Evolutionary conservation across 805 yeast species (phyloP).

Genomic region (Priceomyces medius): DNA sequence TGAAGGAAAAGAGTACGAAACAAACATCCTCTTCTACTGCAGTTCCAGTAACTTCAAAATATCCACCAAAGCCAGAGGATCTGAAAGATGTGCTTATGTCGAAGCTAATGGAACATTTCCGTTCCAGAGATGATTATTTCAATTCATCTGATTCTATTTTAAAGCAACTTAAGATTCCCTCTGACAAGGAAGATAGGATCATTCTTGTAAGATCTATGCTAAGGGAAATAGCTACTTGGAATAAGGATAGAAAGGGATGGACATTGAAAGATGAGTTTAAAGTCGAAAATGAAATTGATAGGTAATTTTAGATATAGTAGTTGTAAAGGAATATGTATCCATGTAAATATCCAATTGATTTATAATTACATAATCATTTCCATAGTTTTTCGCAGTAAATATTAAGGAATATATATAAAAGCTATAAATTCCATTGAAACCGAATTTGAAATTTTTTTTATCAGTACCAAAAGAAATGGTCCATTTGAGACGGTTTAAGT

Average conservation of each 20-base stretch:
- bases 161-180: slow-evolving; percentile 24
- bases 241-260: slow-evolving; percentile 62
- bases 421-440: no score
- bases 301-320: no score
- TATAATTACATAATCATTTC: no score
- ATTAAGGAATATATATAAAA: no score
- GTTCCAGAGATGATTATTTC: slow-evolving; percentile 31
- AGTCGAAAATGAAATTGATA: not conserved
- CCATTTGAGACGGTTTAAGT: slow-evolving; percentile 5
- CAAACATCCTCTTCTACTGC: slow-evolving; percentile 5
- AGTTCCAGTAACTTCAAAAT: slow-evolving; percentile 17
- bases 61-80: slow-evolving; percentile 14
- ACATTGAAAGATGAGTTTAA: slow-evolving; percentile 37
- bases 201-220: slow-evolving; percentile 66
- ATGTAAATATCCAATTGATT: no score
- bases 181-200: slow-evolving; percentile 48
- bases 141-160: slow-evolving; percentile 54
- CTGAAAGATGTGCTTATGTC: slow-evolving; percentile 24
- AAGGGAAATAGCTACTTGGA: slow-evolving; percentile 68
- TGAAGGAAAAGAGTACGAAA: slow-evolving; percentile 36
- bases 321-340: no score
- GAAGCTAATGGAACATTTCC: slow-evolving; percentile 42
- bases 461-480: no score
- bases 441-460: no score
- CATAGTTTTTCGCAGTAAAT: no score